Conservation (phyloP, 768 basidiomycete species). For the Naganishia antarctica region DNA sequence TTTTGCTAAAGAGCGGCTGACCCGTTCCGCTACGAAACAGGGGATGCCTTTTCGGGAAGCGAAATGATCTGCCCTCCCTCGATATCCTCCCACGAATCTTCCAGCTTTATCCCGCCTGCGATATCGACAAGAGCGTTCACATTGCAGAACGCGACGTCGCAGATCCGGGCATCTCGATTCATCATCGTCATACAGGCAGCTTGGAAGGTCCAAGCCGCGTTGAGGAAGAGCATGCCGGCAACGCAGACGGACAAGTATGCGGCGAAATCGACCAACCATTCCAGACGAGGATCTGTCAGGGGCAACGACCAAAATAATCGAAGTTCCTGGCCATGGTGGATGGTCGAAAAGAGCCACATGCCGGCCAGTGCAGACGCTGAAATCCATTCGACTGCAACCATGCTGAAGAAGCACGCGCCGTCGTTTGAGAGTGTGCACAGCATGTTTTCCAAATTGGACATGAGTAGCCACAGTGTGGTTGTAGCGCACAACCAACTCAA, state of each 20-base stretch:
- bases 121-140: constrained; percentile 4
- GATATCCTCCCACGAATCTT: background rate
- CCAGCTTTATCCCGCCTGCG: background rate
- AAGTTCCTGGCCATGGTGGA: background rate
- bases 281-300: background rate
- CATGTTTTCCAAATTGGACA: background rate
- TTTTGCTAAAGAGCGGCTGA: no score
- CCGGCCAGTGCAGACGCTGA: constrained; percentile 3
- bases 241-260: background rate
- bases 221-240: constrained; percentile 16
- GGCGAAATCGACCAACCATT: background rate
- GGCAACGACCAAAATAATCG: background rate
- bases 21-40: background rate
- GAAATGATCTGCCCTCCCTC: background rate
- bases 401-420: background rate
- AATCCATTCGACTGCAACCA: constrained; percentile 9
- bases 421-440: background rate
- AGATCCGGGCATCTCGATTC: constrained; percentile 1
- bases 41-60: background rate
- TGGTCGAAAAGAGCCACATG: background rate
- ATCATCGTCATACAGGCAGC: background rate
- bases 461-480: constrained; percentile 2
- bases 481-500: background rate
- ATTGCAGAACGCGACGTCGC: background rate
- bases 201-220: constrained; percentile 4